phyloP scores from a whole-genome alignment of 139 green algal genomes.

The Chlorella sp. region DNA sequence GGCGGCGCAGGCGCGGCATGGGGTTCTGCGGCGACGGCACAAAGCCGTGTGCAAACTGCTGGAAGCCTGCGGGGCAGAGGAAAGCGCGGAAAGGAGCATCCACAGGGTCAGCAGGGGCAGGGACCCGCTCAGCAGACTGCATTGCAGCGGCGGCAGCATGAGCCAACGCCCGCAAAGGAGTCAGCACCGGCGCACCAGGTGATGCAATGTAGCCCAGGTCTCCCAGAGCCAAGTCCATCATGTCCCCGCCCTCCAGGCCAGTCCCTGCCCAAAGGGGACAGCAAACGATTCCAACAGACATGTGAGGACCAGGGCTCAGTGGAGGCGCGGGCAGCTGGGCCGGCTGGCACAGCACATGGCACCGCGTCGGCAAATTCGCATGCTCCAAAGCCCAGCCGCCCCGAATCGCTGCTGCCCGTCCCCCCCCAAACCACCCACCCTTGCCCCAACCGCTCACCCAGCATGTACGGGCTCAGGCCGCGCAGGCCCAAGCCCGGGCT shows the following conservation, averaged over 20 bases:
- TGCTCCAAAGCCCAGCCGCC: too few relatives aligned
- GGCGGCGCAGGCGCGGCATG: constrained; percentile 43
- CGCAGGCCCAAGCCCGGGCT: constrained; percentile 17
- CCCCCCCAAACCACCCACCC: too few relatives aligned
- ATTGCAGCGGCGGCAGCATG: not conserved
- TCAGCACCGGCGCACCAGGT: not conserved
- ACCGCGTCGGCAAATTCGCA: too few relatives aligned
- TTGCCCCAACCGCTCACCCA: not conserved
- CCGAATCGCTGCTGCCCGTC: too few relatives aligned
- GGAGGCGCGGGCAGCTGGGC: too few relatives aligned
- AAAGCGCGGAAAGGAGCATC: not conserved
- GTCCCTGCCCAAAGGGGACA: too few relatives aligned
- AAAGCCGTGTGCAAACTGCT: constrained; percentile 16
- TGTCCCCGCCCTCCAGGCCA: not conserved
- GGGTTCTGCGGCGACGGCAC: constrained; percentile 27
- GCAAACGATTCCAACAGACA: too few relatives aligned
- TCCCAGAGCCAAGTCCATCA: constrained; percentile 18
- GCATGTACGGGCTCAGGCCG: constrained; percentile 10
- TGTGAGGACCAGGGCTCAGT: too few relatives aligned
- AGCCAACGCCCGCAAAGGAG: not conserved
- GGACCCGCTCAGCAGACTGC: too few relatives aligned
- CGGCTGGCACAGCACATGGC: too few relatives aligned
- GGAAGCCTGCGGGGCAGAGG: constrained; percentile 17
- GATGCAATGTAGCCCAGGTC: constrained; percentile 40
- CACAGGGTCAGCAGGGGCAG: too few relatives aligned